phyloP scores from a whole-genome alignment of 805 yeast species.

The Alloascoidea africana region DNA sequence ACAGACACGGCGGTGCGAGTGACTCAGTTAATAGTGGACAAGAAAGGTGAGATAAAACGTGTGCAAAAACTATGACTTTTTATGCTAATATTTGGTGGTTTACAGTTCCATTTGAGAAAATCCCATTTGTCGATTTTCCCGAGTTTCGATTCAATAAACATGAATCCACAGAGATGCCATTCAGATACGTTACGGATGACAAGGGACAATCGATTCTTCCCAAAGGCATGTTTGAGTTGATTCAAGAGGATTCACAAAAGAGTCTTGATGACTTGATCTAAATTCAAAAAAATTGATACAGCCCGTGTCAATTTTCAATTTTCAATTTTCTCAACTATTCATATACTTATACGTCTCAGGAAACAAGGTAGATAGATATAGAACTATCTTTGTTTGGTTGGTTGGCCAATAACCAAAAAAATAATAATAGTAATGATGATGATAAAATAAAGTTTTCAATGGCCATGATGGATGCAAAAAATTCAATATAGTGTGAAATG shows the following conservation, averaged over 20 bases:
- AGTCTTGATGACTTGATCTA: constrained; percentile 53
- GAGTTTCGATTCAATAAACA: constrained; percentile 77
- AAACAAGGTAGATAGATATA: too few species aligned
- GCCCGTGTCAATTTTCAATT: too few species aligned
- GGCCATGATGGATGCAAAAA: too few species aligned
- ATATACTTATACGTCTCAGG: too few species aligned
- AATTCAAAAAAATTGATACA: too few species aligned
- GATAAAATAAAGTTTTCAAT: too few species aligned
- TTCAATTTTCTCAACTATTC: too few species aligned
- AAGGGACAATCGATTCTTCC: constrained; percentile 73
- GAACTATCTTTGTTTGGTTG: too few species aligned
- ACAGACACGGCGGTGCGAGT: constrained; percentile 96
- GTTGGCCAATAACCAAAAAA: too few species aligned
- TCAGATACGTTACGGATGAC: constrained; percentile 63
- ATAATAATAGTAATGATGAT: too few species aligned
- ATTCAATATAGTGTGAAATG: too few species aligned
- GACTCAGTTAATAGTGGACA: constrained; percentile 64
- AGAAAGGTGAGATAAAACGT: constrained; percentile 17
- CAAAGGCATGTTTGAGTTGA: constrained; percentile 77
- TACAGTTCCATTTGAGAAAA: constrained; percentile 40
- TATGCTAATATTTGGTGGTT: too few species aligned
- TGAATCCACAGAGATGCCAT: constrained; percentile 97
- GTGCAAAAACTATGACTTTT: background rate
- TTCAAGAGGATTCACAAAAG: constrained; percentile 75
- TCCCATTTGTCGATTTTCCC: constrained; percentile 83